phyloP scores from a whole-genome alignment of 345 rosid genomes.

The Hirschfeldia incana region DNA sequence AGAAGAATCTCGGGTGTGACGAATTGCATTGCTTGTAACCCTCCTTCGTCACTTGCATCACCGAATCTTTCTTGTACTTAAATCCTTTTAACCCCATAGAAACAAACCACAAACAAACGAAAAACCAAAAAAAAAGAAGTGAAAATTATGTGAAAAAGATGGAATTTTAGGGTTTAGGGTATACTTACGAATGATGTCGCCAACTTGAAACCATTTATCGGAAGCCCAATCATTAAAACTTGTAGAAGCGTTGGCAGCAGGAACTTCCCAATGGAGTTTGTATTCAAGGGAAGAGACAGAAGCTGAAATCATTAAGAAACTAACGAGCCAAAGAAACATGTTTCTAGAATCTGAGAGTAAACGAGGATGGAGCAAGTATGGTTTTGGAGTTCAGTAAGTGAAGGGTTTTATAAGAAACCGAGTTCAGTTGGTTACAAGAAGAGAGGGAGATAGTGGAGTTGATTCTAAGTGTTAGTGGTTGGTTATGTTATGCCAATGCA shows the following conservation, averaged over 20 bases:
- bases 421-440: not conserved
- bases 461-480: no score
- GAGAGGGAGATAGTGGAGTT: no score
- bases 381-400: not conserved
- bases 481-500: not conserved
- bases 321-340: constrained; percentile 3
- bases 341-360: not conserved
- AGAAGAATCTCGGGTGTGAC: constrained; percentile 2
- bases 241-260: not conserved
- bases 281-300: not conserved
- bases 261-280: constrained; percentile 8
- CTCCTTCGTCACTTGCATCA: constrained; percentile 5
- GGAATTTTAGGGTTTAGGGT: not conserved
- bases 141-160: not conserved
- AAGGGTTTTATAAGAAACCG: not conserved
- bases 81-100: not conserved
- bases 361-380: not conserved
- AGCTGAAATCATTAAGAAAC: not conserved
- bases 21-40: constrained; percentile 1
- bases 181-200: not conserved
- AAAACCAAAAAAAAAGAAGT: not conserved
- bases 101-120: not conserved
- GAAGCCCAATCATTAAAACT: constrained; percentile 1
- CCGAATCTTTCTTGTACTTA: constrained; percentile 9
- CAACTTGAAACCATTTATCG: not conserved